Conservation (phyloP, 495 filamentous ascomycete species). For the Penicillium alfredii region DNA sequence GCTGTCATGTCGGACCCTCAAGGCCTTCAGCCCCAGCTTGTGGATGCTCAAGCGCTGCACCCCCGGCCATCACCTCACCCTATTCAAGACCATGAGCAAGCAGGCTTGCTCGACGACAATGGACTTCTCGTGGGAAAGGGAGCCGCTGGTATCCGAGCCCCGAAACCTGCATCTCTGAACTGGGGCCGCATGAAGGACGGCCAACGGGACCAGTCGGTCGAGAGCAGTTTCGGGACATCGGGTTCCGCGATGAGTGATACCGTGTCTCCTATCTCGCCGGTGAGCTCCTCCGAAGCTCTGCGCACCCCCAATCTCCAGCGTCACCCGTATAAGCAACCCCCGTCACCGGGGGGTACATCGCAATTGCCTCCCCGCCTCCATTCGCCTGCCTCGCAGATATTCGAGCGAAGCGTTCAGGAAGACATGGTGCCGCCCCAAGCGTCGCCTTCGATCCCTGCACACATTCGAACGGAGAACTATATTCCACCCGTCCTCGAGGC, state of each 20-base stretch:
- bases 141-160: slow-evolving; percentile 10
- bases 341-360: slow-evolving; percentile 43
- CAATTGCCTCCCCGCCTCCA: slow-evolving; percentile 54
- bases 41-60: slow-evolving; percentile 1
- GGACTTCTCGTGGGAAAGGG: slow-evolving; percentile 5
- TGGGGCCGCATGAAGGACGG: slow-evolving; percentile 12
- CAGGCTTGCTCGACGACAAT: slow-evolving; percentile 2
- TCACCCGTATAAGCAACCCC: slow-evolving; percentile 35
- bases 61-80: slow-evolving; percentile 2
- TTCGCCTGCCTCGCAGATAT: slow-evolving; percentile 76
- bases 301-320: slow-evolving; percentile 23
- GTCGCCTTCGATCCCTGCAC: slow-evolving; percentile 67
- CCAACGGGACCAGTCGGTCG: slow-evolving; percentile 7
- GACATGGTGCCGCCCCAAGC: slow-evolving; percentile 51
- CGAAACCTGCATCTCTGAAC: slow-evolving; percentile 17
- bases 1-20: slow-evolving; percentile 11
- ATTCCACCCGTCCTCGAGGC: slow-evolving; percentile 89
- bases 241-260: slow-evolving; percentile 12
- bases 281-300: slow-evolving; percentile 34
- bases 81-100: not conserved
- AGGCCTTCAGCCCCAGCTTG: not conserved
- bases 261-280: slow-evolving; percentile 21
- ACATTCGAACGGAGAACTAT: slow-evolving; percentile 87
- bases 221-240: not conserved
- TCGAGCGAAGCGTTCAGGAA: slow-evolving; percentile 91